Evolutionary conservation across 768 basidiomycete species (phyloP), one percentile per base, ranked within the genome.

Genomic region (Gyrodon lividus): DNA sequence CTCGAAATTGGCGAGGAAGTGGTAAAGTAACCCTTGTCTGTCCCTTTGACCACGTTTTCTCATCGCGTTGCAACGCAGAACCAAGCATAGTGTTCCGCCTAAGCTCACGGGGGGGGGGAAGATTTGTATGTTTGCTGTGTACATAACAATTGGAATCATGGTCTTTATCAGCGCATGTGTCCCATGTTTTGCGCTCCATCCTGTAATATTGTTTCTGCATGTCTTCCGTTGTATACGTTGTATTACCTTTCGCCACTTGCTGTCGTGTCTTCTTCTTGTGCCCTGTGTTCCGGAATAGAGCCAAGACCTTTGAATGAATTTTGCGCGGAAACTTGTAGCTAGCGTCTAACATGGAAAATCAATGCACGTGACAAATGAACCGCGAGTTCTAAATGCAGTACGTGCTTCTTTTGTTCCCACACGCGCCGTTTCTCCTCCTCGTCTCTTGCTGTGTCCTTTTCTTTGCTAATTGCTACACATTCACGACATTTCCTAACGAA

Each of bases 361-460:
- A 67, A 67, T 54, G 23, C 66, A 70, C 66, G 66, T 68, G 66
- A 68, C 56, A 61, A 66, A 43, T 42, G 66, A 68, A 68, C 66
- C 66, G 65, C 61, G 66, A 40, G 38, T 39, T 52, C 44, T 51
- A 49, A 52, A 53, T 59, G 56, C 54, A 63, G 62, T 55, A 56
- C 48, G 44, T 6, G 19, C 34, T 44, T 42, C n/a, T 45, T 12
- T 16, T 37, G 37, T 55, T 52, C 41, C 47, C n/a, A 46, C 59
- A 55, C n/a, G n/a, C n/a, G n/a, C n/a, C n/a, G n/a, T n/a, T n/a
- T 44, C 46, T 52, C 50, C 48, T 43, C 46, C 26, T 50, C 45
- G 37, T 48, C 14, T 40, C 33, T 14, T 20, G 8, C 10, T 40
- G 49, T 43, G 41, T 55, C 48, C 13, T 48, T 26, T 16, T 51